These are phyloP conservation scores for Apiospora hydei DNA, from an alignment of 2,329 filamentous ascomycete genomes.

Conservation along the genomic window DNA sequence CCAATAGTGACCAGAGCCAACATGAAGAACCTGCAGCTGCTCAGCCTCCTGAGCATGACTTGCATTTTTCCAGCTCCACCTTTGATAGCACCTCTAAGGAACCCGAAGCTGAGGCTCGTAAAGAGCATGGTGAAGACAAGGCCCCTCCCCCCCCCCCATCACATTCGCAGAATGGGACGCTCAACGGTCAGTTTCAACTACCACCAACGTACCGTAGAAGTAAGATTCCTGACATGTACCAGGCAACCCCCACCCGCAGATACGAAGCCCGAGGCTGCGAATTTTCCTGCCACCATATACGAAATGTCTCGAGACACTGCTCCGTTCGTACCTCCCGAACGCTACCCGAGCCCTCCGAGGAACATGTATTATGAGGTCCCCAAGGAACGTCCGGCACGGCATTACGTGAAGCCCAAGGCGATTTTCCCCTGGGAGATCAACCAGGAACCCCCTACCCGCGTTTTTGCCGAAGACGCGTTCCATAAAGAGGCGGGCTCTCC, in stretches of 20 bases:
- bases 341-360: constrained; percentile 83
- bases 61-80: constrained; percentile 34
- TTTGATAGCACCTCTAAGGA: constrained; percentile 50
- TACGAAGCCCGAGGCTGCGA: constrained; percentile 83
- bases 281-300: constrained; percentile 82
- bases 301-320: constrained; percentile 79
- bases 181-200: constrained; percentile 53
- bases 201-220: too few relatives aligned
- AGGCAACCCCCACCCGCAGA: constrained; percentile 69
- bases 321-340: constrained; percentile 77
- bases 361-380: constrained; percentile 91
- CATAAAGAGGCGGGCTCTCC: constrained; percentile 23
- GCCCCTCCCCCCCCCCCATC: constrained; percentile 39
- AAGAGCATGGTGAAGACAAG: constrained; percentile 48
- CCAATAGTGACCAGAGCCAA: constrained; percentile 37
- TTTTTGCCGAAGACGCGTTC: constrained; percentile 66
- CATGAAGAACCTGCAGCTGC: constrained; percentile 34
- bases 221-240: constrained; percentile 30
- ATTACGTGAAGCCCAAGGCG: constrained; percentile 64
- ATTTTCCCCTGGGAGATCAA: constrained; percentile 93
- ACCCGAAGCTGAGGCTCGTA: constrained; percentile 56
- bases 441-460: constrained; percentile 67
- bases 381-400: constrained; percentile 62
- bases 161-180: constrained; percentile 57
- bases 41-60: constrained; percentile 33